phyloP scores from a whole-genome alignment of 805 yeast species.

The Metschnikowia gelsemii region DNA sequence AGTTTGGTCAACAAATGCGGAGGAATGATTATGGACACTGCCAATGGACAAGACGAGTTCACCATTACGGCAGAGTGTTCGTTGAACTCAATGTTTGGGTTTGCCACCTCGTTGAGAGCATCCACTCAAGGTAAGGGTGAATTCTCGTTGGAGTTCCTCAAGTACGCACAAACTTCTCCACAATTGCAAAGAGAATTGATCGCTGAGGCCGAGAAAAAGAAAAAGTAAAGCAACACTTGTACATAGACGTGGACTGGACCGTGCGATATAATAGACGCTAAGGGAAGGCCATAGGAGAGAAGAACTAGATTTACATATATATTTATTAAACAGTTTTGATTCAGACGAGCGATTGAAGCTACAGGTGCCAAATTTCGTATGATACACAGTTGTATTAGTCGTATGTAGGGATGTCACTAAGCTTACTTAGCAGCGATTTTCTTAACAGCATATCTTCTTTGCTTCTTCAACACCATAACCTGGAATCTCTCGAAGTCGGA shows the following conservation, averaged over 20 bases:
- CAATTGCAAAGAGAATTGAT: slow-evolving; percentile 88
- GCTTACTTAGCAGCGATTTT: slow-evolving; percentile 91
- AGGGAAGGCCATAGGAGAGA: not conserved
- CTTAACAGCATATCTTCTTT: slow-evolving; percentile 91
- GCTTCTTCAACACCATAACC: slow-evolving; percentile 95
- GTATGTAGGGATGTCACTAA: slow-evolving; percentile 21
- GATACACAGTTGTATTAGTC: slow-evolving; percentile 24
- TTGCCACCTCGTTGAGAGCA: slow-evolving; percentile 93
- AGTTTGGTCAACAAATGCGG: slow-evolving; percentile 88
- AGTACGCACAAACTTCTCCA: slow-evolving; percentile 86
- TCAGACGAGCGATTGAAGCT: no score
- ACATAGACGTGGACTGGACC: slow-evolving; percentile 1
- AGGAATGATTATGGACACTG: slow-evolving; percentile 92
- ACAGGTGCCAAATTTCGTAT: slow-evolving; percentile 16
- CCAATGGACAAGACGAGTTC: slow-evolving; percentile 91
- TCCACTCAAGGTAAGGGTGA: slow-evolving; percentile 99
- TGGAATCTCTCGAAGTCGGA: slow-evolving; percentile 99
- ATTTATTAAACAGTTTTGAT: no score
- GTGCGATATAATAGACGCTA: not conserved
- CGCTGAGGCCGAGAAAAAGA: slow-evolving; percentile 60
- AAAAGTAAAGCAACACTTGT: slow-evolving; percentile 10
- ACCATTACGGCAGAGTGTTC: slow-evolving; percentile 93
- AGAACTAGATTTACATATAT: not conserved
- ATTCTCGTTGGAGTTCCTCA: slow-evolving; percentile 90
- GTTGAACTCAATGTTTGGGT: slow-evolving; percentile 94